A percentile compares a stretch with the other conserved stretches of the same genome.
These are phyloP conservation scores for Isoetes taiwanensis DNA, from an alignment of 75 land plant genomes.

Conservation along the genomic window DNA sequence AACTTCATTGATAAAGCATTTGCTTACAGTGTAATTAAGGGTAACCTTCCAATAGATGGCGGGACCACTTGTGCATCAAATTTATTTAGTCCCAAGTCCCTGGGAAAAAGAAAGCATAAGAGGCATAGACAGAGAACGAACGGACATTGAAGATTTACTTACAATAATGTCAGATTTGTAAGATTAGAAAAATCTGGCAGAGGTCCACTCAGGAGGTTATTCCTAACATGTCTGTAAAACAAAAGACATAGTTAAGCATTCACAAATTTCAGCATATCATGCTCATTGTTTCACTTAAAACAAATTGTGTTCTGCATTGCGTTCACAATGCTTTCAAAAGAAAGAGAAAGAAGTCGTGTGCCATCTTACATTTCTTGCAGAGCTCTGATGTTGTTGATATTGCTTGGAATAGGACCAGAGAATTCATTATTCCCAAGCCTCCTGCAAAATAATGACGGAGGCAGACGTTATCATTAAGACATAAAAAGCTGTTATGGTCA, in stretches of 20 bases:
- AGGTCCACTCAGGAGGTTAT: slow-evolving; percentile 40
- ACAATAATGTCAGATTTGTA: slow-evolving; percentile 32
- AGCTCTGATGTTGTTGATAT: slow-evolving; percentile 15
- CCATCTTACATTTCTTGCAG: slow-evolving; percentile 31
- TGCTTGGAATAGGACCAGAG: slow-evolving; percentile 27
- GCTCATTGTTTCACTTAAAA: neutral
- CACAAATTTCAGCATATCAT: neutral
- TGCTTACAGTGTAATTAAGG: no score
- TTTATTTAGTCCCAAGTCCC: no score
- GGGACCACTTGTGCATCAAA: no score
- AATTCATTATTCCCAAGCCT: slow-evolving; percentile 27
- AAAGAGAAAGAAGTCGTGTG: no score
- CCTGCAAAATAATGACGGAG: slow-evolving; percentile 24
- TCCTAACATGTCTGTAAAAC: slow-evolving; percentile 37
- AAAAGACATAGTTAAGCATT: neutral
- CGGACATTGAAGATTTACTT: no score
- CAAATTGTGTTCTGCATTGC: neutral
- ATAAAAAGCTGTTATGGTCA: neutral
- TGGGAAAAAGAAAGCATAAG: no score
- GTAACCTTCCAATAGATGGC: no score
- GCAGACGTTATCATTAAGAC: no score
- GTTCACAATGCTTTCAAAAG: slow-evolving; percentile 17
- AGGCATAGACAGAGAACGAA: no score
- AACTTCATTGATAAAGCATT: no score
- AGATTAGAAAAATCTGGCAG: slow-evolving; percentile 46